Base-by-base conservation (phyloP, 176 grass and related monocot genomes). In the Tillandsia leiboldiana region DNA sequence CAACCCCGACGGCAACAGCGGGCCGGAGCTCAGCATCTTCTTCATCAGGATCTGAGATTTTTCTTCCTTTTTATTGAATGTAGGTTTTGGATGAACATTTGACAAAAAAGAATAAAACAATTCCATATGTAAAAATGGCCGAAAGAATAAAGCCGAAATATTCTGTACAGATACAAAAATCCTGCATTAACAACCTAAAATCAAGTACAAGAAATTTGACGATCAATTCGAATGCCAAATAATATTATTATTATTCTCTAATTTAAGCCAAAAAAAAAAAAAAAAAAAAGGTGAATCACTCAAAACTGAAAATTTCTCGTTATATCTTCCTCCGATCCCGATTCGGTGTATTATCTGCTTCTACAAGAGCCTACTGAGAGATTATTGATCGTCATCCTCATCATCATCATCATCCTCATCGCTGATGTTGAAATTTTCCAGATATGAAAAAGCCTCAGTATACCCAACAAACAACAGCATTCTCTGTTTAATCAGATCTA, bases 21-120 rank as follows among this genome's bases (percentile, higher is more conserved):
- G 93, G 0, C 86, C 88, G 10, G 93, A 92, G 86, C 86, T 96
- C 65, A 92, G 88, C 75, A 92, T 96, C 78, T 96, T 96, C 83
- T 92, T 96, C 74, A 88, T 96, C 80, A 91, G 86, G 76, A 88
- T 85, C 56, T 96, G 84, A 89, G 23, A 8, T 51, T 64, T 15
- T 29, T 64, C 11, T 22, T 64, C 29, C 9, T 56, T 70, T 28
- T 64, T 3, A 11, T 63, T 12, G 11, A 14, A 33, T 26, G 75
- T n/a, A 71, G 12, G 54, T 8, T 8, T 59, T 5, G 54, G 12
- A 5, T 2, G 56, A 61, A 42, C 33, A 42, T 42, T 42, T 42
- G 4, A 42, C 33, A 24, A 24, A 24, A 33, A 33, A 33, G 29
- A 33, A 33, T 0, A 33, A 4, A 4, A 33, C 29, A 33, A 33